These are phyloP conservation scores for Alternaria atra DNA, from an alignment of 2,329 filamentous ascomycete species.

Conservation along the genomic window DNA sequence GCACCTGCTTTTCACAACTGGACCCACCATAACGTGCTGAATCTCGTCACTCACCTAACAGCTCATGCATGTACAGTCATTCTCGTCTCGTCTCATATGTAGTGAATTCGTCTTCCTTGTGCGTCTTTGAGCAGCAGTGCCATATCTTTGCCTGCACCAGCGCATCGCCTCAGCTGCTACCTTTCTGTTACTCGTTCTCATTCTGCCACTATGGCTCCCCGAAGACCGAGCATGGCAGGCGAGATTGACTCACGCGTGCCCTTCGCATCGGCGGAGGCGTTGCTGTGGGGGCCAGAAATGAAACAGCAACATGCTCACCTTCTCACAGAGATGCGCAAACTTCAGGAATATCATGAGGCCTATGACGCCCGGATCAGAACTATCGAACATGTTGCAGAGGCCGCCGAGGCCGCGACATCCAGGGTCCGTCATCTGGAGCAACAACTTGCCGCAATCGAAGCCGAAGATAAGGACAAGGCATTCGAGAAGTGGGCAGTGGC, in stretches of 20 bases:
- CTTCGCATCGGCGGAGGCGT: conserved; percentile 32
- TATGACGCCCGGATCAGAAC: conserved; percentile 33
- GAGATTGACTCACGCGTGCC: conserved; percentile 23
- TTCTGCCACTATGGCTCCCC: conserved; percentile 8
- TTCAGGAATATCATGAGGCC: conserved; percentile 39
- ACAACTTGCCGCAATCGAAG: conserved; percentile 35
- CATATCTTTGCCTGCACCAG: neutral
- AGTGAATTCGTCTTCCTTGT: neutral
- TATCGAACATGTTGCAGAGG: conserved; percentile 29
- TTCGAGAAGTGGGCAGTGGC: conserved; percentile 31
- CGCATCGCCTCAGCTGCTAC: neutral
- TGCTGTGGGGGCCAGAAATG: conserved; percentile 55
- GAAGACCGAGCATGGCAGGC: conserved; percentile 19
- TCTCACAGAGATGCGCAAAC: conserved; percentile 44
- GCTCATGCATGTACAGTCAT: neutral
- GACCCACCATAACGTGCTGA: neutral
- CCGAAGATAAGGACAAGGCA: conserved; percentile 30
- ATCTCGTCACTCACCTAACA: conserved; percentile 4
- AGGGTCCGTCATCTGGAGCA: conserved; percentile 26
- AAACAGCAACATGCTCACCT: conserved; percentile 50
- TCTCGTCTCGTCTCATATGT: neutral
- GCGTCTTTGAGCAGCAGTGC: too few relatives aligned
- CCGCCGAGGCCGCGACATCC: conserved; percentile 24
- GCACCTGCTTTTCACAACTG: conserved; percentile 19
- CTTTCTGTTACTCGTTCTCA: neutral